Evolutionary conservation across 179 eudicot genomes (phyloP), one percentile per base, ranked within the genome.

Genomic region (Spinacia oleracea): DNA sequence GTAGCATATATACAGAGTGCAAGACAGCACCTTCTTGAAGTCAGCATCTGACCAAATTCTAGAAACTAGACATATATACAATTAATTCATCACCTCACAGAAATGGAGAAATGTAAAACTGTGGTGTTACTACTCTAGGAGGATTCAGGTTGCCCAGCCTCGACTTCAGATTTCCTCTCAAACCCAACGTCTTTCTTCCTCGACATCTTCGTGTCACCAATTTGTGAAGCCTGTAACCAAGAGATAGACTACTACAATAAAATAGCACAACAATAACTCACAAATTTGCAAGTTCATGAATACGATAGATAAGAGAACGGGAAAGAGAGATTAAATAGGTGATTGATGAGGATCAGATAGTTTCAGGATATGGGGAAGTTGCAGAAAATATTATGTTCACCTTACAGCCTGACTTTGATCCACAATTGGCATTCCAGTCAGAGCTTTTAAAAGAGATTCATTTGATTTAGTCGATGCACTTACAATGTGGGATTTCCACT

Each of bases 401-500:
- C 79, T 81, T 59, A 72, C 20, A 68, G 70, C 76, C 75, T 35
- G 83, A 70, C 29, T 56, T 59, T 40, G 71, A 27, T 76, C 56
- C 63, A 70, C 43, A 63, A 48, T 76, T 68, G 72, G 59, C 76
- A 81, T 48, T 75, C 75, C 81, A 72, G 59, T 71, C 71, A 76
- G 64, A 76, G 73, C 70, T 66, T 55, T 45, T 60, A 70, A 51
- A 53, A 75, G 55, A 59, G 48, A 78, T 62, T 69, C 62, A 67
- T 70, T 74, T 43, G 81, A 50, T 69, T 46, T 59, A 55, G 58
- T 67, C 46, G 70, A 70, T 69, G 75, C 56, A 90, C 93, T 86
- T 88, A 90, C 98, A 84, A 91, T 90, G 81, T 90, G 81, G 27
- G 99, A 93, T 85, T 91, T 96, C 99, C 99, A 96, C 79, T 90